phyloP scores from a whole-genome alignment of 176 grass and related monocot species.

The Carex pumila region DNA sequence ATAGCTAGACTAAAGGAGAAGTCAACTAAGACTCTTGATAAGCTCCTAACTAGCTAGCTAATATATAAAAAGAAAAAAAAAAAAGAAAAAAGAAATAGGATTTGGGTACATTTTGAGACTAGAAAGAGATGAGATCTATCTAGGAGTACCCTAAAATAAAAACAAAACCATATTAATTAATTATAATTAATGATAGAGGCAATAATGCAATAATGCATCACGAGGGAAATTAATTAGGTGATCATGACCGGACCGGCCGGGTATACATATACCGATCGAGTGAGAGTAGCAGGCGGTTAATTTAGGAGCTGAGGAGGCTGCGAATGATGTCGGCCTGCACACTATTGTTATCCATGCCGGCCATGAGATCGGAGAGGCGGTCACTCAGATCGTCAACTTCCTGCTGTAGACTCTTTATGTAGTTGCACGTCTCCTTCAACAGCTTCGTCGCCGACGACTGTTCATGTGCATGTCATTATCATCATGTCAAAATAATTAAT shows the following conservation, averaged over 20 bases:
- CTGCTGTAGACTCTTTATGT: slow-evolving; percentile 91
- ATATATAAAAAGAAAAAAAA: slow-evolving; percentile 31
- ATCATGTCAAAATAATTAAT: background rate
- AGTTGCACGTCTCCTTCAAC: slow-evolving; percentile 88
- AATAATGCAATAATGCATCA: background rate
- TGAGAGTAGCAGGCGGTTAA: background rate
- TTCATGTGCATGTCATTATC: background rate
- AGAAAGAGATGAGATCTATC: slow-evolving; percentile 6
- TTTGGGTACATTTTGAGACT: slow-evolving; percentile 35
- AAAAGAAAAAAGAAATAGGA: background rate
- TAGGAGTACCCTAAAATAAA: slow-evolving; percentile 5
- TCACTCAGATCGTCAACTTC: slow-evolving; percentile 93
- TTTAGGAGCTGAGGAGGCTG: slow-evolving; percentile 75
- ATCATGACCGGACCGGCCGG: slow-evolving; percentile 10
- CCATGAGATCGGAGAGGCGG: slow-evolving; percentile 72
- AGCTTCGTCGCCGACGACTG: slow-evolving; percentile 82
- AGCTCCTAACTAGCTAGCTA: slow-evolving; percentile 58
- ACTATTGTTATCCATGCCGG: slow-evolving; percentile 75
- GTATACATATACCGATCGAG: background rate
- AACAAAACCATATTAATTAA: slow-evolving; percentile 10
- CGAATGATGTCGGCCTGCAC: slow-evolving; percentile 76
- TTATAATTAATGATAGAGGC: slow-evolving; percentile 9
- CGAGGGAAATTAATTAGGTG: slow-evolving; percentile 2
- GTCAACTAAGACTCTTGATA: slow-evolving; percentile 35
- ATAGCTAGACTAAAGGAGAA: slow-evolving; percentile 1